Percentiles rank a stretch among this genome's conserved stretches.
Evolutionary conservation across 257 asterid species (phyloP).

Genomic region (Solanum clarkiae): DNA sequence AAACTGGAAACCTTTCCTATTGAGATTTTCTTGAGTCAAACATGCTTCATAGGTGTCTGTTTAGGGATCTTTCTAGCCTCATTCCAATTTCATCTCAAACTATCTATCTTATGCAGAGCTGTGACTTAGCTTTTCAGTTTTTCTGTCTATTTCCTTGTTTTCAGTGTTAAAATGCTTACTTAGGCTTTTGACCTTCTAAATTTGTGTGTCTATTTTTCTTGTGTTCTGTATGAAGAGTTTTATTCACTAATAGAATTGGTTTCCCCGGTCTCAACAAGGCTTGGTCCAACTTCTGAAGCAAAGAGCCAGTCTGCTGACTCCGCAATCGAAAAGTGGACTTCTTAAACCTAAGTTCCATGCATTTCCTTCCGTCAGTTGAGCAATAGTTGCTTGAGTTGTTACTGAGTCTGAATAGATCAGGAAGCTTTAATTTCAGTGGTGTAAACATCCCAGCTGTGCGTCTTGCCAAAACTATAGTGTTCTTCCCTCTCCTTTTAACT

Average conservation of each 20-base stretch:
- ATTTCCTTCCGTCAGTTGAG: not conserved
- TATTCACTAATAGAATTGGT: not conserved
- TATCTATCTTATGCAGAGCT: not conserved
- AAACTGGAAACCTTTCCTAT: not conserved
- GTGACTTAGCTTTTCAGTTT: not conserved
- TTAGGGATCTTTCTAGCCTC: not conserved
- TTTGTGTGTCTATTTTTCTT: not conserved
- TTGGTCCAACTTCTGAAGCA: not conserved
- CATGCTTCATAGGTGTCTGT: not conserved
- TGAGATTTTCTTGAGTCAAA: not conserved
- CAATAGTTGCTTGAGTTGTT: not conserved
- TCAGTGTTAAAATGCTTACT: not conserved
- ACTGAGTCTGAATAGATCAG: not conserved
- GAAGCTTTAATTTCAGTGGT: not conserved
- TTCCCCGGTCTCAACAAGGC: not conserved
- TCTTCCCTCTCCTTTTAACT: not conserved
- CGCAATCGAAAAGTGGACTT: not conserved
- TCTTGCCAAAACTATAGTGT: not conserved
- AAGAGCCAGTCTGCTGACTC: not conserved
- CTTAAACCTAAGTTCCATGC: not conserved
- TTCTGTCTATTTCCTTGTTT: not conserved
- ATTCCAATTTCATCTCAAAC: not conserved
- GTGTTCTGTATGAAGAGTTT: not conserved
- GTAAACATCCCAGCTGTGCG: not conserved
- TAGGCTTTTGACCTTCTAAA: not conserved